Base-by-base conservation (phyloP, 1,139 yeast species). In the Casaregolazyma lundiana region DNA sequence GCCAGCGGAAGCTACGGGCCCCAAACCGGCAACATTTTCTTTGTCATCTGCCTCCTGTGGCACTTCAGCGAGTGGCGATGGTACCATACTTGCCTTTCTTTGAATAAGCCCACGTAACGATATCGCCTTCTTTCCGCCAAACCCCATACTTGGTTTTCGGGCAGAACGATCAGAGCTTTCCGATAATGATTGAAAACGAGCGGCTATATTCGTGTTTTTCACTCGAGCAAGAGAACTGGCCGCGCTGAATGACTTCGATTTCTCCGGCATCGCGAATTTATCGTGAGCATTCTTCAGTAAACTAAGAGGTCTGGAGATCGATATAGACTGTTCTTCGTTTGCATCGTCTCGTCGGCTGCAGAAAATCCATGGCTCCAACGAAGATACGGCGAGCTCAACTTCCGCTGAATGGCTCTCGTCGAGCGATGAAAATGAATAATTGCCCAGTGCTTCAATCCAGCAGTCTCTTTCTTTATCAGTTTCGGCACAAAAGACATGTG, bases 401-500 rank as follows among this genome's bases (percentile, higher is more conserved):
- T 26, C 32, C 15, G 15, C 11, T 26, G 3, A 15, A n/a, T 26
- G 32, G 13, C 13, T n/a, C 6, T 13, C 32, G 13, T 26, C 32
- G 6, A 26, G 13, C 6, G 32, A 3, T 26, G 32, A 15, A 7
- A 26, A 15, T 15, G 32, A 26, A 44, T 71, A 70, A 50, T 77
- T 81, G 37, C 81, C 71, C 53, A 84, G 66, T 1, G 78, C 73
- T 17, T 77, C 72, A 21, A 84, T 77, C 96, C 96, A 86, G 4
- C 73, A 73, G 55, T 86, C 95, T 46, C 96, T 76, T 57, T 88
- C 96, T 29, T 71, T 73, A 45, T 84, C 87, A 1, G 84, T 78
- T 62, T 89, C 96, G 2, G 95, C 88, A 65, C 95, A 88, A 51
- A 89, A 75, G 44, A 81, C 77, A 62, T 85, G 89, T 1, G 78